Percentiles rank a stretch among this genome's conserved stretches.
Evolutionary conservation across 2,329 filamentous ascomycete species (phyloP).

Genomic region (Fusarium sp.): DNA sequence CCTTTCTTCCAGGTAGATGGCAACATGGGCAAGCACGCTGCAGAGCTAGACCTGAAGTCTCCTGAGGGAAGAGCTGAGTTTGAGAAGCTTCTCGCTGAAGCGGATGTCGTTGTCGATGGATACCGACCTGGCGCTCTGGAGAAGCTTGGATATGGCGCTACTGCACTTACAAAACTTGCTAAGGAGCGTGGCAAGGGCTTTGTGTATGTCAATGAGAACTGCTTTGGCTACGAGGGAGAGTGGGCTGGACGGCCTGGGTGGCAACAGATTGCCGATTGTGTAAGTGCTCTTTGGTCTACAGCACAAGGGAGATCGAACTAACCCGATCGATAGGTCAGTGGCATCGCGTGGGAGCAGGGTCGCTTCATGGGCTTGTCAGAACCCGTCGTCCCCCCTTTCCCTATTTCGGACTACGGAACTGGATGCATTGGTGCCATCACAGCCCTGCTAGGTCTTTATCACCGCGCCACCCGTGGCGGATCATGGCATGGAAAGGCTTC

Average conservation of each 20-base stretch:
- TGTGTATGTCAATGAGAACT: conserved; percentile 76
- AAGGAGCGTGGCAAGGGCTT: conserved; percentile 67
- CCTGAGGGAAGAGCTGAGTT: conserved; percentile 63
- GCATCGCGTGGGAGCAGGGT: conserved; percentile 71
- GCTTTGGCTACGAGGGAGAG: conserved; percentile 69
- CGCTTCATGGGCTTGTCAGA: conserved; percentile 68
- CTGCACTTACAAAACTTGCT: conserved; percentile 63
- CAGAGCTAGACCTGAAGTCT: conserved; percentile 70
- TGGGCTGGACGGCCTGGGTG: conserved; percentile 74
- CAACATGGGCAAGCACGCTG: conserved; percentile 76
- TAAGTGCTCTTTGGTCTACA: conserved; percentile 28
- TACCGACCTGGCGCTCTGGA: conserved; percentile 74
- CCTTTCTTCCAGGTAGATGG: conserved; percentile 78
- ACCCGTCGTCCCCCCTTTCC: conserved; percentile 73
- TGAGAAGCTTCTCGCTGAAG: conserved; percentile 67
- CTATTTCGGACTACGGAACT: conserved; percentile 74
- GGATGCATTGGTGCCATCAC: conserved; percentile 77
- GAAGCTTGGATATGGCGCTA: conserved; percentile 69
- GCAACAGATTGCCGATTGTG: conserved; percentile 77
- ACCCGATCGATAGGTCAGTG: conserved; percentile 55
- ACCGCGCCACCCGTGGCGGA: conserved; percentile 69
- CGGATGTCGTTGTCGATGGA: conserved; percentile 73
- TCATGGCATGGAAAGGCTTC: conserved; percentile 73
- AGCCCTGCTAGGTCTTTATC: conserved; percentile 70
- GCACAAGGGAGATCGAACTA: background rate